Percentiles rank a stretch among this genome's conserved stretches.
phyloP scores from a whole-genome alignment of 1,284 basidiomycete species.

The Thelephora terrestris region DNA sequence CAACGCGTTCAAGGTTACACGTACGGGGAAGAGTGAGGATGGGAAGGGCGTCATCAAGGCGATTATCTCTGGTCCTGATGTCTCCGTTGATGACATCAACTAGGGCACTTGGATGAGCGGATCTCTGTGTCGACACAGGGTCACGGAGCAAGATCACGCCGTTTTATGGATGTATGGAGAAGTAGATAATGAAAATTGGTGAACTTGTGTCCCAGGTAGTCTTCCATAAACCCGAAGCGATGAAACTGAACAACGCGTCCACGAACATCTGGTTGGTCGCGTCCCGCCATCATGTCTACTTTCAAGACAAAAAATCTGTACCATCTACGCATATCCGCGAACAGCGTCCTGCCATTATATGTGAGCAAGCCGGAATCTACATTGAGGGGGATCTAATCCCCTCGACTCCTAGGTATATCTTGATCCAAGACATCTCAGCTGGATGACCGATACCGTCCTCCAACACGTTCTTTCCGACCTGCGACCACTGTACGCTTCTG shows the following conservation, averaged over 20 bases:
- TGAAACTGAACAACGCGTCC: too few species aligned
- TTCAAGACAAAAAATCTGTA: slow-evolving; percentile 55
- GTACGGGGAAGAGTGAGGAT: slow-evolving; percentile 70
- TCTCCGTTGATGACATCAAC: slow-evolving; percentile 24
- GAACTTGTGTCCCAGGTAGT: too few species aligned
- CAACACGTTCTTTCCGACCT: slow-evolving; percentile 66
- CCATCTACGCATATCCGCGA: slow-evolving; percentile 59
- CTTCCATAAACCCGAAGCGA: too few species aligned
- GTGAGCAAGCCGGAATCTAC: slow-evolving; percentile 27
- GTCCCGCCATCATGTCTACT: not conserved
- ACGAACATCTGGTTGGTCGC: too few species aligned
- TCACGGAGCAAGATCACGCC: too few species aligned
- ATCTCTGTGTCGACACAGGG: too few species aligned
- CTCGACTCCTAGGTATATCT: slow-evolving; percentile 50
- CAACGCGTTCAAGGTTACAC: slow-evolving; percentile 73
- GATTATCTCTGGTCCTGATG: slow-evolving; percentile 69
- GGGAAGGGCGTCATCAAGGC: slow-evolving; percentile 66
- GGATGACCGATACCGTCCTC: slow-evolving; percentile 68
- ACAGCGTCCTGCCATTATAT: slow-evolving; percentile 58
- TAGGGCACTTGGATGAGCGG: not conserved
- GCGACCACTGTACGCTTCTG: slow-evolving; percentile 41
- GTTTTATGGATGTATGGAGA: too few species aligned
- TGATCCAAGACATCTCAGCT: slow-evolving; percentile 65
- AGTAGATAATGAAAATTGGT: not conserved
- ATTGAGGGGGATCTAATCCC: not conserved